Conservation (phyloP, 257 asterid genomes). For the Fraxinus americana region DNA sequence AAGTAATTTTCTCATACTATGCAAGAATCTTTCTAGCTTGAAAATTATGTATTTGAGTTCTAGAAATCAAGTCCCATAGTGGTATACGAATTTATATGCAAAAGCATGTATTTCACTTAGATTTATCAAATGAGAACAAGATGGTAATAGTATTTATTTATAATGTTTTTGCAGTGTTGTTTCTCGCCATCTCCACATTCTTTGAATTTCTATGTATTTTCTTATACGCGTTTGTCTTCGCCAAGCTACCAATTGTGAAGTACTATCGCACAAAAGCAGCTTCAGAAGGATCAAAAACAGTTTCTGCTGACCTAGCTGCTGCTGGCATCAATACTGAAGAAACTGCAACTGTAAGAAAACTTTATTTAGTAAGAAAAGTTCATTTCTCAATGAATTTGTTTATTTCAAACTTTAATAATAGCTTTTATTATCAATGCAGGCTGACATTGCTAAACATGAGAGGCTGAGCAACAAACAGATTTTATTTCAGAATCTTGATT, state of each 20-base stretch:
- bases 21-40: not conserved
- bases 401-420: not conserved
- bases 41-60: not conserved
- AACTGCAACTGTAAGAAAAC: conserved; percentile 1
- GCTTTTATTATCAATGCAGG: conserved; percentile 30
- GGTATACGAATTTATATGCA: not conserved
- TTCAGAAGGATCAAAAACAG: conserved; percentile 81
- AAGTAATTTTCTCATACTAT: conserved; percentile 30
- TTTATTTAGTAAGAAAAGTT: not conserved
- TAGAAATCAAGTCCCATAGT: not conserved
- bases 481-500: conserved; percentile 58
- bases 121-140: not conserved
- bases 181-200: conserved; percentile 64
- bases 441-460: conserved; percentile 35
- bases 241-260: conserved; percentile 71
- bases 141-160: not conserved
- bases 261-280: conserved; percentile 72
- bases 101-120: not conserved
- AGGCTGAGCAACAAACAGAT: conserved; percentile 58
- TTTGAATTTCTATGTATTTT: conserved; percentile 66
- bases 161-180: conserved; percentile 56
- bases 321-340: conserved; percentile 56
- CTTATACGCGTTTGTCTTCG: conserved; percentile 67
- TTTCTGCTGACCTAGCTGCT: conserved; percentile 85
- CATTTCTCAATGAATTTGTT: not conserved